Evolutionary conservation across 2,329 filamentous ascomycete species (phyloP).

Genomic region (Ophiostoma ips): DNA sequence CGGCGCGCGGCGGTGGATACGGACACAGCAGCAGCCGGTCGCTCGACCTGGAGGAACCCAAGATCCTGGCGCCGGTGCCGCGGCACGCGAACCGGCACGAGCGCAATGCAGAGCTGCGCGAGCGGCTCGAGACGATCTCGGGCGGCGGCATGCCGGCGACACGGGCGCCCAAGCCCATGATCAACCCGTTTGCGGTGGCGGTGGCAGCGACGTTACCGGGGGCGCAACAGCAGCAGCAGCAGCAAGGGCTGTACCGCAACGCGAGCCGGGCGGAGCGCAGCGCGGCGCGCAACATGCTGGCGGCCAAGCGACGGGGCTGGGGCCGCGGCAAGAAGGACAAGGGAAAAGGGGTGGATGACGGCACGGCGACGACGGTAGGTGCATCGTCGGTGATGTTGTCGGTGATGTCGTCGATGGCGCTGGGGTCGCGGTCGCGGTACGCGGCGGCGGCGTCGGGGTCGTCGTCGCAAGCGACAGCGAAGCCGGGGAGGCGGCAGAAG

Average conservation of each 20-base stretch:
- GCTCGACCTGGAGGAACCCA: not conserved
- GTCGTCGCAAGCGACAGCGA: slow-evolving; percentile 1
- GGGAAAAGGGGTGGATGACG: not conserved
- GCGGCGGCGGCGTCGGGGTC: not conserved
- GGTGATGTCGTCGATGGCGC: no score
- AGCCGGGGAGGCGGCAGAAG: slow-evolving; percentile 1
- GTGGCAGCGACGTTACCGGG: not conserved
- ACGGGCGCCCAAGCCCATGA: not conserved
- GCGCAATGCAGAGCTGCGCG: slow-evolving; percentile 24
- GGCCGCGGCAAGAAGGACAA: slow-evolving; percentile 25
- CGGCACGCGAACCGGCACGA: slow-evolving; percentile 31
- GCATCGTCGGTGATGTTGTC: not conserved
- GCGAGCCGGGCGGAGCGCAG: slow-evolving; percentile 45
- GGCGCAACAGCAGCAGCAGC: slow-evolving; percentile 23
- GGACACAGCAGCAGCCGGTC: not conserved
- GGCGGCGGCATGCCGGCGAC: slow-evolving; percentile 19
- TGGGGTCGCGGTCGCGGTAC: no score
- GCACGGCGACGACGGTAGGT: not conserved
- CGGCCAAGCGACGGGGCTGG: slow-evolving; percentile 45
- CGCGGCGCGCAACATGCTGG: slow-evolving; percentile 47
- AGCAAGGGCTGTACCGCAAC: slow-evolving; percentile 30
- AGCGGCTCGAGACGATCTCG: slow-evolving; percentile 42
- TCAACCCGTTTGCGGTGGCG: slow-evolving; percentile 18
- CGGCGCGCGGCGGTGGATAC: slow-evolving; percentile 2
- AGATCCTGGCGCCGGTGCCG: slow-evolving; percentile 38